Percentiles rank a stretch among this genome's conserved stretches.
Conservation (phyloP, 2,329 filamentous ascomycete species). For the Colletotrichum salicis region DNA sequence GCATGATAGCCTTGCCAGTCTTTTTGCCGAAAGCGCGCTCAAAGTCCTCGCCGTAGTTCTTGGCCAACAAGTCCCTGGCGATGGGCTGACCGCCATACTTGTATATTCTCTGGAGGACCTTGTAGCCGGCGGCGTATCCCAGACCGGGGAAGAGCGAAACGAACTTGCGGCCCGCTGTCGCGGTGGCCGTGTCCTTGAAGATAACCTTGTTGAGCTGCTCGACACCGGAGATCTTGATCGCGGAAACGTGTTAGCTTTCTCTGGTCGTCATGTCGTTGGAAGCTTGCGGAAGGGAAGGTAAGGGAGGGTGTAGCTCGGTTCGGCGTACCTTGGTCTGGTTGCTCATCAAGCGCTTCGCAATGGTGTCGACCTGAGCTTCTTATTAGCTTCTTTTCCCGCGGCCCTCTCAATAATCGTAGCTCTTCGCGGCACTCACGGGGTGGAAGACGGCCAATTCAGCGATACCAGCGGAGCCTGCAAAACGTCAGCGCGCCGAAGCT, state of each 20-base stretch:
- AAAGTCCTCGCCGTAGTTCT: conserved; percentile 84
- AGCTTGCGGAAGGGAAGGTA: no score
- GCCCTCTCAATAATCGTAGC: neutral
- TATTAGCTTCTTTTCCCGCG: conserved; percentile 6
- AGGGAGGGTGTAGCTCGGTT: conserved; percentile 47
- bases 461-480: conserved; percentile 86
- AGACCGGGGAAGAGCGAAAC: conserved; percentile 96
- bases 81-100: conserved; percentile 99
- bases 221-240: conserved; percentile 34
- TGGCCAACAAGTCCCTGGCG: conserved; percentile 85
- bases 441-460: conserved; percentile 94
- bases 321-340: conserved; percentile 74
- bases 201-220: conserved; percentile 87
- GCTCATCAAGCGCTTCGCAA: conserved; percentile 99
- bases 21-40: conserved; percentile 93
- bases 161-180: conserved; percentile 80
- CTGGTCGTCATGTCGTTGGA: neutral
- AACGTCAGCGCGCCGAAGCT: conserved; percentile 31
- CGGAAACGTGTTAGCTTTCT: conserved; percentile 9
- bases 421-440: conserved; percentile 66
- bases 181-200: conserved; percentile 88
- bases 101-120: conserved; percentile 96
- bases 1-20: conserved; percentile 97
- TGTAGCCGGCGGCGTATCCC: conserved; percentile 97
- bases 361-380: conserved; percentile 85